Conservation (phyloP, 2,329 filamentous ascomycete species). For the Hypocrella siamensis region DNA sequence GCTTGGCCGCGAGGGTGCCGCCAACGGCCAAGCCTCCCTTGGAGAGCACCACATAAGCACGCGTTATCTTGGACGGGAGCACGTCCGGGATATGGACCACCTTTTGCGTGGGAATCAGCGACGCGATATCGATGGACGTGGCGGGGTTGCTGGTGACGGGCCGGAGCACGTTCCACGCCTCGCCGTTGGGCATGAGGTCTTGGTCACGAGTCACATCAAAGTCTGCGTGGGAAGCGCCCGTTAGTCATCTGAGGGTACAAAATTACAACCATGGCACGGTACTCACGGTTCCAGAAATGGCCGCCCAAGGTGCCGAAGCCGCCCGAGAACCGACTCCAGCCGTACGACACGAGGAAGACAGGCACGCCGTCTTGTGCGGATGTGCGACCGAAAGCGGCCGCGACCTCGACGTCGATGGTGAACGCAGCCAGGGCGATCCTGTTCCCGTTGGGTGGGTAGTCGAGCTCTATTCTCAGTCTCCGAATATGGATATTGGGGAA, state of each 20-base stretch:
- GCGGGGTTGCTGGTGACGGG: background rate
- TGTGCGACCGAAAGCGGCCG: conserved; percentile 2
- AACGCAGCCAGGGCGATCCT: background rate
- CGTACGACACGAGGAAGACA: conserved; percentile 3
- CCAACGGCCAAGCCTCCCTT: conserved; percentile 1
- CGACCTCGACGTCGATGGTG: conserved; percentile 2
- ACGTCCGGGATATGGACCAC: conserved; percentile 3
- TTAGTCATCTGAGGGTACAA: background rate
- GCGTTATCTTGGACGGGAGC: conserved; percentile 2
- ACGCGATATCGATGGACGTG: conserved; percentile 1
- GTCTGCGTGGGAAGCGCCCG: background rate
- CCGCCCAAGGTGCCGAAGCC: conserved; percentile 1
- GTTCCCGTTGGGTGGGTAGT: background rate
- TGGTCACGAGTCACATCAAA: background rate
- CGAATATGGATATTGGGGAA: background rate
- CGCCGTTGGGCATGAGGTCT: background rate
- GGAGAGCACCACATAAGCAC: conserved; percentile 2
- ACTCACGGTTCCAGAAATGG: conserved; percentile 3
- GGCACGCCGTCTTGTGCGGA: background rate
- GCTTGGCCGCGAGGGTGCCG: conserved; percentile 2
- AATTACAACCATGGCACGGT: background rate
- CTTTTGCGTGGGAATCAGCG: conserved; percentile 1
- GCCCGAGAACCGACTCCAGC: conserved; percentile 1
- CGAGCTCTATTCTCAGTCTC: conserved; percentile 1
- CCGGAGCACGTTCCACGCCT: background rate